Conservation (phyloP, 1,139 yeast genomes). For the Scheffersomyces parashehatae region DNA sequence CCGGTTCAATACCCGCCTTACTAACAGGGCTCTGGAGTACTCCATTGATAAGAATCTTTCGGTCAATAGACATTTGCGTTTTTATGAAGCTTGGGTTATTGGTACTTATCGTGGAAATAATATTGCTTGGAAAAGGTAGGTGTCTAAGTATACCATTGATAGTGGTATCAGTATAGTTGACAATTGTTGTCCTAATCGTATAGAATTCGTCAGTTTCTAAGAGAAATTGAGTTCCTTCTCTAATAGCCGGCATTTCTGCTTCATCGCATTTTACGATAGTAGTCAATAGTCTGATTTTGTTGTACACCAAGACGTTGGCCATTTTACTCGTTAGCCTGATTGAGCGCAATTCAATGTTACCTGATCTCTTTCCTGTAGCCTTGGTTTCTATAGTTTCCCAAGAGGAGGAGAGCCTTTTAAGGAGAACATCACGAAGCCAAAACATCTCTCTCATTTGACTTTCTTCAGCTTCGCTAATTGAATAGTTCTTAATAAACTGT, state of each 20-base stretch:
- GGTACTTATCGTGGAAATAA: slow-evolving; percentile 10
- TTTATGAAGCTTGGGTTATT: slow-evolving; percentile 13
- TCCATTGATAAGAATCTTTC: slow-evolving; percentile 62
- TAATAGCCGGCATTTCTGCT: slow-evolving; percentile 2
- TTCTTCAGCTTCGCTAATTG: slow-evolving; percentile 55
- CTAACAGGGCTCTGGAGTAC: slow-evolving; percentile 56
- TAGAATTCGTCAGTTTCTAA: slow-evolving; percentile 51
- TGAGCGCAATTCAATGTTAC: slow-evolving; percentile 65
- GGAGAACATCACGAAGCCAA: slow-evolving; percentile 75
- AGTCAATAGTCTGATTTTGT: slow-evolving; percentile 12
- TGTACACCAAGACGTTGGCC: slow-evolving; percentile 51
- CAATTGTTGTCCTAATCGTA: slow-evolving; percentile 44
- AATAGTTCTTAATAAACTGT: slow-evolving; percentile 70
- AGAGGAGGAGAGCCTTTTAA: slow-evolving; percentile 57
- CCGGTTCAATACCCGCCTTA: slow-evolving; percentile 39
- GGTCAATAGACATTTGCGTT: slow-evolving; percentile 42
- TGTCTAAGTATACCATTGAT: slow-evolving; percentile 66
- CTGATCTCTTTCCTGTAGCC: slow-evolving; percentile 36
- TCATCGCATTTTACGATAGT: slow-evolving; percentile 11
- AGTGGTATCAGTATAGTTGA: slow-evolving; percentile 40
- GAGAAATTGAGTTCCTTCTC: slow-evolving; percentile 19
- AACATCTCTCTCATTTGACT: slow-evolving; percentile 61
- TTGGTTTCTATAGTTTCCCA: slow-evolving; percentile 49
- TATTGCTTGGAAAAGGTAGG: slow-evolving; percentile 49
- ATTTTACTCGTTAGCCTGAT: slow-evolving; percentile 58